phyloP scores from a whole-genome alignment of 345 rosid genomes.

The Salix udensis region DNA sequence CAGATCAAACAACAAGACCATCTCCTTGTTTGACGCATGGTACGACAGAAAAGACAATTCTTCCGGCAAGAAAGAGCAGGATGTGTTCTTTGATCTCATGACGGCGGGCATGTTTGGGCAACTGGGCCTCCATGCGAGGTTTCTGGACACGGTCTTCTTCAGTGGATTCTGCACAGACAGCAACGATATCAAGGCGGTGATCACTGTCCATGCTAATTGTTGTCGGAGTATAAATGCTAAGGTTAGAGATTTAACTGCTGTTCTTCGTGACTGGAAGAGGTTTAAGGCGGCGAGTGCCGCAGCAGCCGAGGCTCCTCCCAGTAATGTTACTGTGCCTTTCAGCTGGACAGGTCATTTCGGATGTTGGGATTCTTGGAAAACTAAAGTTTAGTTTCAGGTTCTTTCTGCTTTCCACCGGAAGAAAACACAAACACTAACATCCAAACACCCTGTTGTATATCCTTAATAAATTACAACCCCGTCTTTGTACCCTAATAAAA shows the following conservation, averaged over 20 bases:
- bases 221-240: slow-evolving; percentile 27
- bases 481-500: no score
- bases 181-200: slow-evolving; percentile 8
- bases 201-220: slow-evolving; percentile 29
- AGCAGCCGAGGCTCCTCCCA: not conserved
- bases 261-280: slow-evolving; percentile 21
- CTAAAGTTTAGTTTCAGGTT: not conserved
- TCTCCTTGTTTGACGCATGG: slow-evolving; percentile 22
- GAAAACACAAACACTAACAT: not conserved
- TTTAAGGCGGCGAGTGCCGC: not conserved
- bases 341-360: slow-evolving; percentile 17
- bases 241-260: slow-evolving; percentile 14
- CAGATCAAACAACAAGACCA: slow-evolving; percentile 26
- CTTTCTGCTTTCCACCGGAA: not conserved
- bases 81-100: slow-evolving; percentile 11
- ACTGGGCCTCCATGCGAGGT: slow-evolving; percentile 9
- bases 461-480: no score
- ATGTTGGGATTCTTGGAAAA: slow-evolving; percentile 19
- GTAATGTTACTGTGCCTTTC: not conserved
- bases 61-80: slow-evolving; percentile 27
- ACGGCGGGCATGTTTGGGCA: not conserved
- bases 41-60: slow-evolving; percentile 17
- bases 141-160: slow-evolving; percentile 17
- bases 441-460: not conserved
- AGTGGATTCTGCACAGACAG: slow-evolving; percentile 30